phyloP scores from a whole-genome alignment of 129 eudicot genomes.

The Logfia minima region DNA sequence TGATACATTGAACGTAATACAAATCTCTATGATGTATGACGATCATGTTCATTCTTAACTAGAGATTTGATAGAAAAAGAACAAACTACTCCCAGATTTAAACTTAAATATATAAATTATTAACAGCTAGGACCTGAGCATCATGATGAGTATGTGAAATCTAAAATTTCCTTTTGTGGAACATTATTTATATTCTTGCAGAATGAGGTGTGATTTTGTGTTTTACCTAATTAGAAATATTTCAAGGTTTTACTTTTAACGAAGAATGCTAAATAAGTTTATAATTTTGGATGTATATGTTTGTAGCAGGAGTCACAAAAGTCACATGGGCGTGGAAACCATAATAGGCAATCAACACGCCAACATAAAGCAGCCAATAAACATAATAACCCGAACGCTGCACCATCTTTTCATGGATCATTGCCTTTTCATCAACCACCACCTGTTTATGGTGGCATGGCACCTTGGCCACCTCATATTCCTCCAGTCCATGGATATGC shows the following conservation, averaged over 20 bases:
- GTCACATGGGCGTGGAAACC: conserved; percentile 52
- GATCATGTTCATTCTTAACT: neutral
- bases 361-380: conserved; percentile 56
- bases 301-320: conserved; percentile 61
- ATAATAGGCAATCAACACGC: conserved; percentile 52
- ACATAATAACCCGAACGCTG: conserved; percentile 48
- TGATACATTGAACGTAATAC: neutral
- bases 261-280: neutral
- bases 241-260: neutral
- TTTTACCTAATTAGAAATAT: neutral
- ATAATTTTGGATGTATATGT: neutral
- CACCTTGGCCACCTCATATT: conserved; percentile 54
- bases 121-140: neutral
- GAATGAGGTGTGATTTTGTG: neutral
- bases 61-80: too few relatives aligned
- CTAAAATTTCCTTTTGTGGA: neutral
- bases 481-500: conserved; percentile 62
- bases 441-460: conserved; percentile 58
- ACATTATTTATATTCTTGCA: neutral
- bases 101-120: too few relatives aligned
- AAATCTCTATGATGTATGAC: neutral
- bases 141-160: neutral
- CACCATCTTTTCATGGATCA: conserved; percentile 59
- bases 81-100: neutral
- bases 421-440: conserved; percentile 63